Evolutionary conservation across 2,329 filamentous ascomycete species (phyloP).

Genomic region (Amphichorda felina): DNA sequence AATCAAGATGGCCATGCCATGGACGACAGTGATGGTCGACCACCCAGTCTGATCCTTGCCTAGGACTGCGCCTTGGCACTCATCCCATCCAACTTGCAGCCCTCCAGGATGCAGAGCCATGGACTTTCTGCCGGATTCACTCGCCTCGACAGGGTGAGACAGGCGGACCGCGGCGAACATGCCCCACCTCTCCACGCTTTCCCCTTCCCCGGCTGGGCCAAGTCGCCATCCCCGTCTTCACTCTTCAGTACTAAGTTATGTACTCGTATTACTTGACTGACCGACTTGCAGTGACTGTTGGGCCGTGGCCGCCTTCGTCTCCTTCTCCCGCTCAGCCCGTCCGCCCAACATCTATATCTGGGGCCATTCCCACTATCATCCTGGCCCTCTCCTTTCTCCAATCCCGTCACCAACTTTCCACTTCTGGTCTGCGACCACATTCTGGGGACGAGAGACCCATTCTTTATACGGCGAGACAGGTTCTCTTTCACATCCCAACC

Average conservation of each 20-base stretch:
- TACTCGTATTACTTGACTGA: no score
- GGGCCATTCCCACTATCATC: slow-evolving; percentile 1
- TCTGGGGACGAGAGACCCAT: background rate
- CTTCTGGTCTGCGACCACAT: background rate
- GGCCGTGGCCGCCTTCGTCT: background rate
- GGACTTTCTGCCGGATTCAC: background rate
- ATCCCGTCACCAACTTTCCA: background rate
- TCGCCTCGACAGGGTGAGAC: background rate
- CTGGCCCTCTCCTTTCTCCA: background rate
- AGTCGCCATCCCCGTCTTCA: no score
- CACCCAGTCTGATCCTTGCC: no score
- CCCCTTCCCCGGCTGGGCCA: background rate
- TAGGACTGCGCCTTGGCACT: no score
- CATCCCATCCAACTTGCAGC: background rate
- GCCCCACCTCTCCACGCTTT: slow-evolving; percentile 6
- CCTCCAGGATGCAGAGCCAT: slow-evolving; percentile 1
- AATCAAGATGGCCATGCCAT: no score
- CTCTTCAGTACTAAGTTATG: no score
- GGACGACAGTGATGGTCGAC: no score
- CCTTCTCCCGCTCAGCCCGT: background rate
- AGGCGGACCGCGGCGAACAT: no score
- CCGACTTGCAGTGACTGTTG: no score
- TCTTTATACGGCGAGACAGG: slow-evolving; percentile 2
- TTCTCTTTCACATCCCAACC: background rate
- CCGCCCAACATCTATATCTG: background rate